Percentiles rank a stretch among this genome's conserved stretches.
Conservation (phyloP, 2,329 filamentous ascomycete genomes). For the Fusarium neocosmosporiellum region DNA sequence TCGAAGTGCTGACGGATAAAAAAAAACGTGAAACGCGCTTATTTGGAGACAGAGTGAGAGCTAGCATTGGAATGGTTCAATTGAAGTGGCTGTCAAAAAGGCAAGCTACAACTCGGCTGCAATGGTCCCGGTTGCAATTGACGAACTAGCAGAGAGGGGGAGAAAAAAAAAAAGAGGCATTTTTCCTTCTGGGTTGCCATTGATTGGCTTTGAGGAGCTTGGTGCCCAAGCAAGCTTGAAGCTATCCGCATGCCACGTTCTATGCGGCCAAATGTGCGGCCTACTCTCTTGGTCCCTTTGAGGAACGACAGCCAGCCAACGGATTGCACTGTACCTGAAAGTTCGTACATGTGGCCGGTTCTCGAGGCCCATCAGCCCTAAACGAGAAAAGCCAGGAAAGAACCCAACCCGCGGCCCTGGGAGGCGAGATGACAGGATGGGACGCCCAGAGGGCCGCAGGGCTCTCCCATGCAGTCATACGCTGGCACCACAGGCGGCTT, state of each 20-base stretch:
- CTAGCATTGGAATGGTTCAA: slow-evolving; percentile 27
- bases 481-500: slow-evolving; percentile 43
- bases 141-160: background rate
- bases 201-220: slow-evolving; percentile 14
- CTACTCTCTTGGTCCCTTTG: background rate
- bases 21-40: slow-evolving; percentile 33
- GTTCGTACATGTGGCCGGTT: slow-evolving; percentile 27
- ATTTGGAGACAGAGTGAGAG: slow-evolving; percentile 25
- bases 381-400: background rate
- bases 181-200: background rate
- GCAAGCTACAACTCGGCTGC: background rate
- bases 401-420: slow-evolving; percentile 25
- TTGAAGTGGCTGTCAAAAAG: background rate
- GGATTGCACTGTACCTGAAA: background rate
- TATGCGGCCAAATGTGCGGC: slow-evolving; percentile 34
- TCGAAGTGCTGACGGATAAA: slow-evolving; percentile 13
- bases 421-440: slow-evolving; percentile 19
- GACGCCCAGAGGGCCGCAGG: slow-evolving; percentile 4
- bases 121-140: background rate
- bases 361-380: slow-evolving; percentile 34
- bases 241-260: slow-evolving; percentile 32
- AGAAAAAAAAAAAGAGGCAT: background rate
- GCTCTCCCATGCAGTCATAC: slow-evolving; percentile 22
- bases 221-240: slow-evolving; percentile 10
- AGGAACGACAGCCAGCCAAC: slow-evolving; percentile 16